A percentile compares a stretch with the other conserved stretches of the same genome.
Conservation (phyloP, 805 yeast species). For the Metschnikowia lachancei region DNA sequence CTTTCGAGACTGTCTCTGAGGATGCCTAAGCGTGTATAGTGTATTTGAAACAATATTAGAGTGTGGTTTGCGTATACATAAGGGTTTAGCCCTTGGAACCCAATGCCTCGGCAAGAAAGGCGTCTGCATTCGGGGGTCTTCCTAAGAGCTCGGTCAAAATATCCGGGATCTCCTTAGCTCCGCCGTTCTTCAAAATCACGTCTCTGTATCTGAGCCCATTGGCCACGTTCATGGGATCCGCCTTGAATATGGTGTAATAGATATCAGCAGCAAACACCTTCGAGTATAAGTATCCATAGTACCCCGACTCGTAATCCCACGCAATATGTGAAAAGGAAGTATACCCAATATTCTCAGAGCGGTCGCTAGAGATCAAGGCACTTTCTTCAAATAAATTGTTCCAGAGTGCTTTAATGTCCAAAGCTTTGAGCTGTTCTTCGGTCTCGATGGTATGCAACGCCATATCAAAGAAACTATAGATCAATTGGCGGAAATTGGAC, state of each 20-base stretch:
- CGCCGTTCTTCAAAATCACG: conserved; percentile 67
- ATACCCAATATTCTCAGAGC: conserved; percentile 58
- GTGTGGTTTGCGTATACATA: too few relatives aligned
- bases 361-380: conserved; percentile 56
- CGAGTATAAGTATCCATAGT: conserved; percentile 85
- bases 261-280: conserved; percentile 84
- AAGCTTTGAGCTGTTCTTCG: conserved; percentile 39
- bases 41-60: not conserved
- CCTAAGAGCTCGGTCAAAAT: conserved; percentile 66
- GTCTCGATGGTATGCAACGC: conserved; percentile 54
- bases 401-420: conserved; percentile 60
- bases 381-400: conserved; percentile 62
- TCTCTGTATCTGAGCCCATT: conserved; percentile 70
- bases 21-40: conserved; percentile 11
- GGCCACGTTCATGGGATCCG: conserved; percentile 62
- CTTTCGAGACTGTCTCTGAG: conserved; percentile 51
- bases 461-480: conserved; percentile 77
- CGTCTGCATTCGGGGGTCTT: conserved; percentile 69
- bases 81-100: too few relatives aligned
- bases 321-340: conserved; percentile 76
- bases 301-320: conserved; percentile 83
- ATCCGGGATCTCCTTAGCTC: conserved; percentile 66
- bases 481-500: conserved; percentile 69
- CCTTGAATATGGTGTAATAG: conserved; percentile 64
- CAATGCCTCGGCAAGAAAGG: conserved; percentile 64